A percentile compares a stretch with the other conserved stretches of the same genome.
These are phyloP conservation scores for Aristolochia fimbriata DNA, from an alignment of 164 flowering plant species.

Conservation along the genomic window DNA sequence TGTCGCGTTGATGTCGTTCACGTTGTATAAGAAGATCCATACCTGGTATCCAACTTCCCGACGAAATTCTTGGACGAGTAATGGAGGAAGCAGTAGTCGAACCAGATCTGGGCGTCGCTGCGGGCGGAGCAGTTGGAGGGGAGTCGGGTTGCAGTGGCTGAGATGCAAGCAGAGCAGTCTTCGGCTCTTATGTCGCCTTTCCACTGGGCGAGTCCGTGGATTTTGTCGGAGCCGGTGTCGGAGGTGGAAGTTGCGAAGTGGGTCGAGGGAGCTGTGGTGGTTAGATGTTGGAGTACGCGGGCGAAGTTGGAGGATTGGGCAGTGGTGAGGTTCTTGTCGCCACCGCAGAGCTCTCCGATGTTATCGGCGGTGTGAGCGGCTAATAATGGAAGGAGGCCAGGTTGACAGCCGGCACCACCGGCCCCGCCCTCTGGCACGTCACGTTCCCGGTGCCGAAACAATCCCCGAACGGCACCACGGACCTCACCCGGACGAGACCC, in stretches of 20 bases:
- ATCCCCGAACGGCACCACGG: constrained; percentile 21
- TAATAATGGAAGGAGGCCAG: too few species aligned
- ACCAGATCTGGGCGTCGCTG: constrained; percentile 12
- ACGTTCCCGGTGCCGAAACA: constrained; percentile 20
- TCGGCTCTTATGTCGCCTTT: constrained; percentile 11
- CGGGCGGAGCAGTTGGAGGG: constrained; percentile 4
- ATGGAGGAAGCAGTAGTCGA: constrained; percentile 14
- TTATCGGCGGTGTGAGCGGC: not conserved
- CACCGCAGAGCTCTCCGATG: constrained; percentile 3
- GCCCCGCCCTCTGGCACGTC: constrained; percentile 15
- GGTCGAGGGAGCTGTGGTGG: not conserved
- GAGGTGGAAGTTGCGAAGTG: constrained; percentile 5
- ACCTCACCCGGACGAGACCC: constrained; percentile 17
- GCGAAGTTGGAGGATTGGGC: constrained; percentile 4
- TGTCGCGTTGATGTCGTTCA: constrained; percentile 2
- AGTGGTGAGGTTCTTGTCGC: not conserved
- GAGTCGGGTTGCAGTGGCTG: constrained; percentile 7
- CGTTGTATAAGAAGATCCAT: constrained; percentile 8
- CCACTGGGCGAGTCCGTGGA: constrained; percentile 11
- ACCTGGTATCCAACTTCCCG: constrained; percentile 9
- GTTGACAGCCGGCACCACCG: constrained; percentile 25
- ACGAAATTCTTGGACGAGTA: constrained; percentile 5
- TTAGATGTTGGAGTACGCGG: not conserved
- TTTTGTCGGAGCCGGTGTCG: not conserved
- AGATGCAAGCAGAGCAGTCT: constrained; percentile 8